Evolutionary conservation across 306 rosid genomes (phyloP).

Genomic region (Gastrolobium bilobum): DNA sequence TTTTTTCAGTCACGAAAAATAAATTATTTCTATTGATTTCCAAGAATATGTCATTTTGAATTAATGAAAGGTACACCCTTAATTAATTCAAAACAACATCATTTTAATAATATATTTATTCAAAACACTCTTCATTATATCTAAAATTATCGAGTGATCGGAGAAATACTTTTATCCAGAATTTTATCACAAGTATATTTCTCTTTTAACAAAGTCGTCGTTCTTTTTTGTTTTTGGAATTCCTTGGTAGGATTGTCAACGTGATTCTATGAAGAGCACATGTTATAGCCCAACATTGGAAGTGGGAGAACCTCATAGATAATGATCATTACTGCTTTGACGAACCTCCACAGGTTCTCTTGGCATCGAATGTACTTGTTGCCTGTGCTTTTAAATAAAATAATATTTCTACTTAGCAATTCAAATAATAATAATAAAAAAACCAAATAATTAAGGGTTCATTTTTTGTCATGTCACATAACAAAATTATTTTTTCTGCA

Average conservation of each 20-base stretch:
- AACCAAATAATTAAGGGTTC: not conserved
- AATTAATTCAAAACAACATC: too few species aligned
- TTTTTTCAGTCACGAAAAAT: too few species aligned
- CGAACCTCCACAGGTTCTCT: slow-evolving; percentile 17
- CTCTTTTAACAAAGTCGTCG: not conserved
- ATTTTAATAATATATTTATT: too few species aligned
- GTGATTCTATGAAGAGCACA: not conserved
- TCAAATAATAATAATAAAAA: not conserved
- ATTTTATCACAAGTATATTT: too few species aligned
- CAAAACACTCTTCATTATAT: too few species aligned
- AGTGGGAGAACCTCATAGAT: slow-evolving; percentile 40
- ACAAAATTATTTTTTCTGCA: too few species aligned
- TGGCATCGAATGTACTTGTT: slow-evolving; percentile 38
- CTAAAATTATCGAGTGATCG: too few species aligned
- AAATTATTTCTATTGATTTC: too few species aligned
- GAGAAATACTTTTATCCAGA: too few species aligned
- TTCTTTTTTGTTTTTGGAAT: not conserved
- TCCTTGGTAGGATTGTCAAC: slow-evolving; percentile 6
- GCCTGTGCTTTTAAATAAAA: slow-evolving; percentile 38
- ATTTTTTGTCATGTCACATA: too few species aligned
- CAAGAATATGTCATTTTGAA: too few species aligned
- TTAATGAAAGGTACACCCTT: too few species aligned
- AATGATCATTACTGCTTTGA: slow-evolving; percentile 31
- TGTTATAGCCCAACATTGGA: slow-evolving; percentile 36
- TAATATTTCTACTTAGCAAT: slow-evolving; percentile 31